Conservation (phyloP, 306 rosid species). For the Malus orientalis region DNA sequence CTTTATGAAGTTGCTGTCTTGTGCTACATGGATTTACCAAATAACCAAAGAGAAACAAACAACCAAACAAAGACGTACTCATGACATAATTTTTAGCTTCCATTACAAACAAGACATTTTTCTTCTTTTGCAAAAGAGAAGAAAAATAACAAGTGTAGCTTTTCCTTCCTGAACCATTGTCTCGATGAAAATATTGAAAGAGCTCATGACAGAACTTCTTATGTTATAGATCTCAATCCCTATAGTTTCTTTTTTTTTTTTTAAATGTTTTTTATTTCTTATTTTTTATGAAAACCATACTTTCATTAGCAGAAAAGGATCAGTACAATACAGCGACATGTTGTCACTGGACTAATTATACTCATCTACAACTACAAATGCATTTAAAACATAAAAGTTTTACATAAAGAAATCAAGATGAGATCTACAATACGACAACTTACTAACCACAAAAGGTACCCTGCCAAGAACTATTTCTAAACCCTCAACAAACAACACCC, state of each 20-base stretch:
- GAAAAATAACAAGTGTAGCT: neutral
- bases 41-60: neutral
- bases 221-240: neutral
- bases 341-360: neutral
- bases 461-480: neutral
- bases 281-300: neutral
- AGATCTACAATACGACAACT: neutral
- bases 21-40: neutral
- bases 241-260: neutral
- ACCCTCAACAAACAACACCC: neutral
- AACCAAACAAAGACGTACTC: neutral
- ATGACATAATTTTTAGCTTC: neutral
- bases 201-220: neutral
- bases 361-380: neutral
- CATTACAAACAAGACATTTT: neutral
- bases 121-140: neutral
- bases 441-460: neutral
- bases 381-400: neutral
- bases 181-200: no score
- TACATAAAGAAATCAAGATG: neutral
- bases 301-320: neutral
- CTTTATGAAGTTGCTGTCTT: neutral
- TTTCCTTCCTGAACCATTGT: neutral
- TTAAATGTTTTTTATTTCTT: no score
- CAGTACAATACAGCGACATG: neutral